Conservation (phyloP, 2,329 filamentous ascomycete genomes). For the Colletotrichum theobromicola region DNA sequence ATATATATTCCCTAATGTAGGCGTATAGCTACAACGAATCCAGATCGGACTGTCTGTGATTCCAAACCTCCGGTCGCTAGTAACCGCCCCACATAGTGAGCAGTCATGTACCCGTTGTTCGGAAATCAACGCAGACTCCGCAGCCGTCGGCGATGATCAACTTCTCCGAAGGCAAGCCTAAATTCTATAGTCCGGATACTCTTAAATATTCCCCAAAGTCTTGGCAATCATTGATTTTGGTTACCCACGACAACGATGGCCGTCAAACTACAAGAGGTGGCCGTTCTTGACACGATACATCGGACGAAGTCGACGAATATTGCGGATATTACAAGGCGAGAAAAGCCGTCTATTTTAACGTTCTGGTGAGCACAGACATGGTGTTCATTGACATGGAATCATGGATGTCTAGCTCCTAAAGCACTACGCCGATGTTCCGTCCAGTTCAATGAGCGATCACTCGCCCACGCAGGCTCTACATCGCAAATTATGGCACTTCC, state of each 20-base stretch:
- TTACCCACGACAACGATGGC: neutral
- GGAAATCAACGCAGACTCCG: neutral
- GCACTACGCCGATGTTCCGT: neutral
- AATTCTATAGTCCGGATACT: rapidly evolving
- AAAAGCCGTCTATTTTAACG: neutral
- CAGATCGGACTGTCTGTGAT: neutral
- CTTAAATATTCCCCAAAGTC: neutral
- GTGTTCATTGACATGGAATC: neutral
- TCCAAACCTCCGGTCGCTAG: neutral
- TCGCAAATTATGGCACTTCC: neutral
- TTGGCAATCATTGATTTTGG: neutral
- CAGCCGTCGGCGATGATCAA: neutral
- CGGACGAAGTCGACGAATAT: neutral
- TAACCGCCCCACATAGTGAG: neutral
- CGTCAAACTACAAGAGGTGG: neutral
- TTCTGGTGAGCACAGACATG: neutral
- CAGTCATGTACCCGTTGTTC: neutral
- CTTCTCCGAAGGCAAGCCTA: rapidly evolving
- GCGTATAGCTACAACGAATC: neutral
- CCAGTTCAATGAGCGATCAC: neutral
- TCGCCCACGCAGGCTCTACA: neutral
- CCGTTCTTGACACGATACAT: neutral
- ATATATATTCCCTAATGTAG: neutral
- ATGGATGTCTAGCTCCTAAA: rapidly evolving
- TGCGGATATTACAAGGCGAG: rapidly evolving